Base-by-base conservation (phyloP, 768 basidiomycete genomes). In the Lactarius vividus region DNA sequence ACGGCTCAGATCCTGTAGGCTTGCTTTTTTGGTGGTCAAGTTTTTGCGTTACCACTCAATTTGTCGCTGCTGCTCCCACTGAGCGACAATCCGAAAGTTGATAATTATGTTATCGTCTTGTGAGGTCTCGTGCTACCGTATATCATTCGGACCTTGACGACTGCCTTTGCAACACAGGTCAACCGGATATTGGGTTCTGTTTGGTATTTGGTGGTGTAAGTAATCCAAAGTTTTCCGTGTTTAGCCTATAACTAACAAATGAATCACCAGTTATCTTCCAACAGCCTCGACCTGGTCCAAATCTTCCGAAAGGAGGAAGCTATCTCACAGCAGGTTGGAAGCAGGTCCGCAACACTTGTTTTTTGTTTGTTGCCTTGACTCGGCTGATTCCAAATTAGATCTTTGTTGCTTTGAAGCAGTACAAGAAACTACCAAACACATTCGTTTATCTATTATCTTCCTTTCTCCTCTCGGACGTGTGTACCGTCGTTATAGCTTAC, bases 171-270 rank as follows among this genome's bases (percentile, higher is more conserved):
- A 9, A 46, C 10, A 11, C 44, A 89, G 89, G 28, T 86, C 85
- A n/a, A 92, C 87, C 65, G 81, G 78, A 0, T 91, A 91, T 68
- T 88, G 89, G 91, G 88, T 95, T 10, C 56, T 94, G 0, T 79
- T 81, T 9, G 92, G 92, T 11, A 85, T 92, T 57, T 94, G 93
- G 86, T 96, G 93, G 93, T 92, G 91, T n/a, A n/a, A n/a, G n/a
- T n/a, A n/a, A n/a, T n/a, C n/a, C n/a, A n/a, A n/a, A n/a, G n/a
- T n/a, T n/a, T n/a, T n/a, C n/a, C n/a, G n/a, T n/a, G n/a, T n/a
- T n/a, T n/a, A n/a, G n/a, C n/a, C n/a, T n/a, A n/a, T n/a, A n/a
- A n/a, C 42, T 49, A n/a, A 53, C 33, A 13, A n/a, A 57, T 13
- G 35, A 33, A 37, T 65, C 59, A 60, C 31, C 60, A 92, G 91